phyloP scores from a whole-genome alignment of 1,284 basidiomycete species.

The Gymnopus androsaceus region DNA sequence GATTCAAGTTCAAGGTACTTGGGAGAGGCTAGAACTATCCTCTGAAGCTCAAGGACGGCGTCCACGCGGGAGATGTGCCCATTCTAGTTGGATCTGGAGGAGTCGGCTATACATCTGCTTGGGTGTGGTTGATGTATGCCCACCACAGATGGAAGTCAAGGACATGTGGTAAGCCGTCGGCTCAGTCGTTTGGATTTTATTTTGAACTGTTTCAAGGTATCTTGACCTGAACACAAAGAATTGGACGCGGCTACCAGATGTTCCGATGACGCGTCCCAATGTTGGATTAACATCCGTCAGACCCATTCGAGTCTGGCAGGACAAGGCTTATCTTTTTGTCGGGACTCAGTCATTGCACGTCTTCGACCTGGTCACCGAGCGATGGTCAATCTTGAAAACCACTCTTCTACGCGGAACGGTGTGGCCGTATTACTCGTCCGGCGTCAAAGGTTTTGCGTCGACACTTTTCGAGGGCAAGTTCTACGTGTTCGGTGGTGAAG shows the following conservation, averaged over 20 bases:
- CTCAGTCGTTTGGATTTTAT: no score
- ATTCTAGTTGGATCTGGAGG: constrained; percentile 9
- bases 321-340: constrained; percentile 10
- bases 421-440: constrained; percentile 5
- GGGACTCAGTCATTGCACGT: constrained; percentile 6
- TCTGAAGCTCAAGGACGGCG: not conserved
- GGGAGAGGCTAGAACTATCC: constrained; percentile 5
- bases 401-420: not conserved
- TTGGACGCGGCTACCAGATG: constrained; percentile 1
- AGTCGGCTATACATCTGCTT: not conserved
- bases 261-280: not conserved
- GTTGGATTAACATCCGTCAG: constrained; percentile 4
- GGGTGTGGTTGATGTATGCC: constrained; percentile 3
- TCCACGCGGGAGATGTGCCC: not conserved
- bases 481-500: constrained; percentile 17
- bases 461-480: constrained; percentile 10
- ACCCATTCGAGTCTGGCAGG: constrained; percentile 5
- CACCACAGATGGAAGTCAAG: not conserved
- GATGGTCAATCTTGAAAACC: constrained; percentile 7
- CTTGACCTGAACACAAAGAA: not conserved
- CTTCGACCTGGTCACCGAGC: constrained; percentile 7
- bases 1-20: constrained; percentile 6
- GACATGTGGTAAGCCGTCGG: not conserved
- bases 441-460: not conserved
- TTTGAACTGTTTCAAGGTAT: constrained; percentile 6